These are phyloP conservation scores for Phoma sp. DNA, from an alignment of 2,329 filamentous ascomycete genomes.

Conservation along the genomic window DNA sequence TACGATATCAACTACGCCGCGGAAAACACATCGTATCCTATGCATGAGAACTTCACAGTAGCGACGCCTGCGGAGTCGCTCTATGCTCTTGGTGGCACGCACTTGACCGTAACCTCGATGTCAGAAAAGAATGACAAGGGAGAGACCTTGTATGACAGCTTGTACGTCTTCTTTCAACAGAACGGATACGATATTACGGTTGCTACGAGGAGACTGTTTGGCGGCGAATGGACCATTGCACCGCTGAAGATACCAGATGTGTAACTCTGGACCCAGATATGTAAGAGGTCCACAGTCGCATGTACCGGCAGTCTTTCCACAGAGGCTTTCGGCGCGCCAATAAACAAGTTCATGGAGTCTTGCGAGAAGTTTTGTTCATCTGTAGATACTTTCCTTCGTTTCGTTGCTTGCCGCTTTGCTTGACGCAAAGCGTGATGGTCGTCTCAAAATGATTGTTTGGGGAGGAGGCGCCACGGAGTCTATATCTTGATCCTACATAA, in stretches of 20 bases:
- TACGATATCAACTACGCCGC: slow-evolving; percentile 48
- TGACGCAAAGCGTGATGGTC: not conserved
- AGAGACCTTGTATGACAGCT: slow-evolving; percentile 28
- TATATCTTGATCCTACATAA: not conserved
- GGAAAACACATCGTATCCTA: slow-evolving; percentile 47
- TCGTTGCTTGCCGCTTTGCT: too few relatives aligned
- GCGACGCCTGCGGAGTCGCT: slow-evolving; percentile 34
- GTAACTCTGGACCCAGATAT: slow-evolving; percentile 1
- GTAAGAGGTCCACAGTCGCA: not conserved
- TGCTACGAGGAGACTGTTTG: slow-evolving; percentile 30
- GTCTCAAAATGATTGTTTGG: not conserved
- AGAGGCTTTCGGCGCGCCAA: not conserved
- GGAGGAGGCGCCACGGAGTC: not conserved
- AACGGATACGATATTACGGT: slow-evolving; percentile 39
- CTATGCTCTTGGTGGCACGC: slow-evolving; percentile 46
- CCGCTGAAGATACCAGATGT: slow-evolving; percentile 32
- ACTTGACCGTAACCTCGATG: slow-evolving; percentile 48
- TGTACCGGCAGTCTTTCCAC: not conserved
- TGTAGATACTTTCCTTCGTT: not conserved
- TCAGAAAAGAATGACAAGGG: slow-evolving; percentile 30
- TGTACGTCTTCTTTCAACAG: slow-evolving; percentile 45
- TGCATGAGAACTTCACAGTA: slow-evolving; percentile 42
- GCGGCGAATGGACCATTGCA: slow-evolving; percentile 40
- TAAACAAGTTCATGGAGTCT: not conserved
- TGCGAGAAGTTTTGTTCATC: too few relatives aligned